Evolutionary conservation across 495 filamentous ascomycete species (phyloP).

Genomic region (Acidiella bohemica): DNA sequence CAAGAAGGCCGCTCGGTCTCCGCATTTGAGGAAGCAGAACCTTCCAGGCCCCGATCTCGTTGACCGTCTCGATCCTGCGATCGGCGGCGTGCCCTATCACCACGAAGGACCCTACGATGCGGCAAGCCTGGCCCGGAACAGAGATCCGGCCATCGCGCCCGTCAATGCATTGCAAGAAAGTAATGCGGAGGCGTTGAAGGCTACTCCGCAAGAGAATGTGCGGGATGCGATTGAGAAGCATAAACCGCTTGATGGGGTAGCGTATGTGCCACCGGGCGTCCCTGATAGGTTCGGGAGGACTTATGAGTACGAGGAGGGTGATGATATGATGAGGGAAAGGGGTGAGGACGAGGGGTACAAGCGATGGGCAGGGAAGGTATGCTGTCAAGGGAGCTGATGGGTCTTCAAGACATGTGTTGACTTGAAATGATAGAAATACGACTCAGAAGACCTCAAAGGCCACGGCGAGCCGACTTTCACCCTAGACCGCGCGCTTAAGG

Average conservation of each 20-base stretch:
- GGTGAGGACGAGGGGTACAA: slow-evolving; percentile 51
- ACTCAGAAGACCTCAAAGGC: slow-evolving; percentile 57
- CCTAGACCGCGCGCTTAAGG: slow-evolving; percentile 49
- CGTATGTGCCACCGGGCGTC: slow-evolving; percentile 58
- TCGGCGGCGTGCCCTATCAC: slow-evolving; percentile 54
- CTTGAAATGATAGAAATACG: slow-evolving; percentile 44
- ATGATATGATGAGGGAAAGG: slow-evolving; percentile 63
- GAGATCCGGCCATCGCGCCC: slow-evolving; percentile 46
- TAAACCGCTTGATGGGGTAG: slow-evolving; percentile 73
- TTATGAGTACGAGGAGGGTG: slow-evolving; percentile 74
- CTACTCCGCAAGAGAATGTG: slow-evolving; percentile 71
- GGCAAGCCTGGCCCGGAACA: slow-evolving; percentile 57
- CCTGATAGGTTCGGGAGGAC: slow-evolving; percentile 50
- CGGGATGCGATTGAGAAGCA: slow-evolving; percentile 60
- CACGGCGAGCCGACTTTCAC: slow-evolving; percentile 67
- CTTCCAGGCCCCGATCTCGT: slow-evolving; percentile 64
- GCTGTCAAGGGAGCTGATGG: slow-evolving; percentile 15
- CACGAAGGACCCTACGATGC: slow-evolving; percentile 92
- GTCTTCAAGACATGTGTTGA: neutral
- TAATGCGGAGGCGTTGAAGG: slow-evolving; percentile 65
- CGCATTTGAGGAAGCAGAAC: slow-evolving; percentile 48
- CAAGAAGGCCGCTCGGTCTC: slow-evolving; percentile 47
- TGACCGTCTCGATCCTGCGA: slow-evolving; percentile 57
- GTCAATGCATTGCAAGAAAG: slow-evolving; percentile 61
- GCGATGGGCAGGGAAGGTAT: slow-evolving; percentile 53